These are phyloP conservation scores for Echinosophora koreensis DNA, from an alignment of 306 rosid species.

Conservation along the genomic window DNA sequence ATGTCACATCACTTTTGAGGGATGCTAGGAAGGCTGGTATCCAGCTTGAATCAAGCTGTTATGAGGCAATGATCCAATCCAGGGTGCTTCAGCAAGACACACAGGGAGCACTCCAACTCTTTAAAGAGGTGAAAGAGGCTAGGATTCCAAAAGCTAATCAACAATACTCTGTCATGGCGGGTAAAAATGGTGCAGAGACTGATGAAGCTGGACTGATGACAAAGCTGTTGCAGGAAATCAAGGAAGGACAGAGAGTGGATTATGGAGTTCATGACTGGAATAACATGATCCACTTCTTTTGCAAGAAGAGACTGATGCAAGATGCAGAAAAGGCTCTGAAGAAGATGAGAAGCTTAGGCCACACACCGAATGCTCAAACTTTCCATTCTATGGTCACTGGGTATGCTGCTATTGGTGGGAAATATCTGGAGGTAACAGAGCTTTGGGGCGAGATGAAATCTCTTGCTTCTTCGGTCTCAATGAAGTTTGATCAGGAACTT, in stretches of 20 bases:
- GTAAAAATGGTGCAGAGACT: constrained; percentile 53
- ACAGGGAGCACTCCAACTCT: constrained; percentile 75
- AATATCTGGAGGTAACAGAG: constrained; percentile 81
- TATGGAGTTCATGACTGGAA: constrained; percentile 92
- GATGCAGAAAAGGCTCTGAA: constrained; percentile 83
- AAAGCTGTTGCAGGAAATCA: constrained; percentile 81
- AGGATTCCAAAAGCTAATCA: constrained; percentile 69
- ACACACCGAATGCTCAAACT: constrained; percentile 80
- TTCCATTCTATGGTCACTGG: constrained; percentile 93
- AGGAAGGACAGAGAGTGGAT: constrained; percentile 77
- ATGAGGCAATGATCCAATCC: constrained; percentile 78
- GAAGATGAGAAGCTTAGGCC: constrained; percentile 90
- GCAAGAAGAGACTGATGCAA: constrained; percentile 85
- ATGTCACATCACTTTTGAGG: constrained; percentile 70
- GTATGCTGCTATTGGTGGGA: constrained; percentile 89
- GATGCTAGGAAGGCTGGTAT: constrained; percentile 89
- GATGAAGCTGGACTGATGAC: constrained; percentile 66
- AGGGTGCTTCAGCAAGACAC: constrained; percentile 78
- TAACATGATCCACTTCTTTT: constrained; percentile 81
- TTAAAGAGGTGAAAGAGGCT: constrained; percentile 82
- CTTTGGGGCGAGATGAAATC: constrained; percentile 94
- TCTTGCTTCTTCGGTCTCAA: constrained; percentile 69
- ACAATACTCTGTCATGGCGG: constrained; percentile 55
- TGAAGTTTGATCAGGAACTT: constrained; percentile 95
- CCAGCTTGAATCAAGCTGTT: constrained; percentile 81